Percentiles rank a stretch among this genome's conserved stretches.
Conservation (phyloP, 1,284 basidiomycete genomes). For the Schizophyllum amplum region DNA sequence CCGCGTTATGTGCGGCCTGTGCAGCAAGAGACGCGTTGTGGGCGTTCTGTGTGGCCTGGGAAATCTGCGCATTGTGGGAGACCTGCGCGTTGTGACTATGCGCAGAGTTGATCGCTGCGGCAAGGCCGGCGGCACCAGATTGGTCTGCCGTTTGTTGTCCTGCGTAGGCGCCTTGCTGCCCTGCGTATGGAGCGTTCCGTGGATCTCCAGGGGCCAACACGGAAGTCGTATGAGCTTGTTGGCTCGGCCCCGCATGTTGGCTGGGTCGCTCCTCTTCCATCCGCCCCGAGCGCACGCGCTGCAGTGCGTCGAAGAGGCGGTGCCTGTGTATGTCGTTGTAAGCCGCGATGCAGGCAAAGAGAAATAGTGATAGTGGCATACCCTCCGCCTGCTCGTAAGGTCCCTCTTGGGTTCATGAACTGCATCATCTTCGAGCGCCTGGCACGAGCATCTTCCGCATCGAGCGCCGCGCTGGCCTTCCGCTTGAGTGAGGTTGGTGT, state of each 20-base stretch:
- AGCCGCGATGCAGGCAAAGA: constrained; percentile 4
- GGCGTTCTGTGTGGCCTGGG: too few relatives aligned
- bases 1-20: too few relatives aligned
- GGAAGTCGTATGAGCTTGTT: constrained; percentile 1
- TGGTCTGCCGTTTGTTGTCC: too few relatives aligned
- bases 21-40: too few relatives aligned
- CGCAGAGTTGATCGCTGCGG: too few relatives aligned
- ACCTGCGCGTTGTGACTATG: too few relatives aligned
- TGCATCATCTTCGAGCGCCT: constrained; percentile 65
- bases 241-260: constrained; percentile 1
- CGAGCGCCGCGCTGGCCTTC: constrained; percentile 52
- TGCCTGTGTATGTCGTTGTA: constrained; percentile 30
- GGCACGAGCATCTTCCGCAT: constrained; percentile 66
- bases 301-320: constrained; percentile 42
- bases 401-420: constrained; percentile 57
- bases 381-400: constrained; percentile 35
- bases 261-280: constrained; percentile 20
- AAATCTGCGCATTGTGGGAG: too few relatives aligned
- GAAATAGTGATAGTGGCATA: constrained; percentile 28
- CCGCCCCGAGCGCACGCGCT: constrained; percentile 20
- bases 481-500: constrained; percentile 66
- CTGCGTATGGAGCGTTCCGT: not conserved
- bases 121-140: too few relatives aligned
- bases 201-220: not conserved
- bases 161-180: too few relatives aligned